Evolutionary conservation across 345 rosid genomes (phyloP), one percentile per base, ranked within the genome.

Genomic region (Eucalyptus sp.): DNA sequence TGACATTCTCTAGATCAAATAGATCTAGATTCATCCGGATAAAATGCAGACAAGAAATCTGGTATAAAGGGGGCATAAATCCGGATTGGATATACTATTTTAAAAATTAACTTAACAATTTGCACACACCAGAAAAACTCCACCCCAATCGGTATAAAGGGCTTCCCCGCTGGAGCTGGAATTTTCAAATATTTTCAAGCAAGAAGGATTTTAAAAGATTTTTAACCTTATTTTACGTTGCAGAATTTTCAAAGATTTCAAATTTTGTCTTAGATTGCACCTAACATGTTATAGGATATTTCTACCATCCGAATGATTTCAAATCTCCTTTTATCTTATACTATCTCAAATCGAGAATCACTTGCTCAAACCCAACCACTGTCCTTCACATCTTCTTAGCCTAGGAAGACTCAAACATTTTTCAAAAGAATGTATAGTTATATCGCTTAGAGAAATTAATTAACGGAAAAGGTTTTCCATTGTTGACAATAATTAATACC

Each of bases 71-170:
- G 13, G 13, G 29, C 5, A 56, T 56, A 56, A 56, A 56, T 4
- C 13, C 7, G 29, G 3, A 24, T 24, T 1, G 1, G 6, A 56
- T 56, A 10, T 56, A 56, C 0, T 1, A 9, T 4, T 56, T 56
- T 24, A 22, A 56, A 56, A 56, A 56, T 22, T 4, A 10, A 24
- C 1, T 56, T 56, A 2, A 56, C 3, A 56, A 56, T 4, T 56
- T 25, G 6, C 13, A 22, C 0, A 0, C 0, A 10, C 27, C 0
- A 1, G 0, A 22, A 16, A 54, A 24, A 56, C 3, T 24, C 1
- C 13, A 56, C 13, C 6, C 37, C 37, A 33, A 33, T 33, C 37
- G 37, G 37, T 33, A 33, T 33, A 33, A 33, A 33, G 37, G 37
- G 37, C 37, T 33, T 33, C 37, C 37, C 37, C 37, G 37, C 37